phyloP scores from a whole-genome alignment of 179 eudicot genomes.

The Patellifolia procumbens region DNA sequence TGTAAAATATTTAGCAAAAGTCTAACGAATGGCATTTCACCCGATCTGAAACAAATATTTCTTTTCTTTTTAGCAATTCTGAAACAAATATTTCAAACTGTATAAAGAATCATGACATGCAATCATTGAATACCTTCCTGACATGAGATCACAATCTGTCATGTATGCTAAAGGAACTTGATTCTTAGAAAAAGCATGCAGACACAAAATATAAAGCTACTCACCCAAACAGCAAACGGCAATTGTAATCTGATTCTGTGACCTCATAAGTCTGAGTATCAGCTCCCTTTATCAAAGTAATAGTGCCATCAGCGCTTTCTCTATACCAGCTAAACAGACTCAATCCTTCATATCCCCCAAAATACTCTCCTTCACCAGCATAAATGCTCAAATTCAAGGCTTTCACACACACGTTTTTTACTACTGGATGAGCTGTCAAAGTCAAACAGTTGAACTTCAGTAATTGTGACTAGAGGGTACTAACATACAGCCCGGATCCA shows the following conservation, averaged over 20 bases:
- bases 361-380: constrained; percentile 85
- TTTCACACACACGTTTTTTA: constrained; percentile 59
- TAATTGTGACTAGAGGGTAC: constrained; percentile 11
- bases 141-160: neutral
- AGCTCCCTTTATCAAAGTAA: constrained; percentile 64
- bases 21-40: too few relatives aligned
- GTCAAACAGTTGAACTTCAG: constrained; percentile 1
- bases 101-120: too few relatives aligned
- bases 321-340: constrained; percentile 95
- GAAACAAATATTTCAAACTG: too few relatives aligned
- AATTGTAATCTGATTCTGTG: constrained; percentile 84
- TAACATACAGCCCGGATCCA: neutral
- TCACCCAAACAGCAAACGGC: constrained; percentile 92
- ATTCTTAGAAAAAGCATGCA: neutral
- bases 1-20: too few relatives aligned
- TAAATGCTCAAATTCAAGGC: constrained; percentile 52
- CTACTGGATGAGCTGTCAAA: constrained; percentile 74
- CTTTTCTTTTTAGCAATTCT: too few relatives aligned
- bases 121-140: neutral
- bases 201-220: constrained; percentile 6
- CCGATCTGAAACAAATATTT: too few relatives aligned
- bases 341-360: constrained; percentile 91
- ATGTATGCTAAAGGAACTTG: neutral
- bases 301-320: constrained; percentile 68
- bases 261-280: constrained; percentile 72